Evolutionary conservation across 148 eudicot species (phyloP).

Genomic region (Rhododendron williamsianum): DNA sequence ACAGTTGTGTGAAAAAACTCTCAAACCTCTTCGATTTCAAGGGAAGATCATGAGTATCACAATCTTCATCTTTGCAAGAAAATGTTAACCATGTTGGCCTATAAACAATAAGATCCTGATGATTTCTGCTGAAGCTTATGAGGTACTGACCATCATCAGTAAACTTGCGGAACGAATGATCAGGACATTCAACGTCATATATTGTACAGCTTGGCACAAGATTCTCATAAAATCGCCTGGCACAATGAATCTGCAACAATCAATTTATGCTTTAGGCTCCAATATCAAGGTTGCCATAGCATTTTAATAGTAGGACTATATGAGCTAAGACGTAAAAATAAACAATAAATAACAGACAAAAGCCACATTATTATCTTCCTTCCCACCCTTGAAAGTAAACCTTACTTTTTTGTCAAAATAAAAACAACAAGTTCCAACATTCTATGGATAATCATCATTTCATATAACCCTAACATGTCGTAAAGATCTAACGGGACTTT

Average conservation of each 20-base stretch:
- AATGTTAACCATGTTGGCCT: constrained; percentile 80
- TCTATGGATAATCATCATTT: neutral
- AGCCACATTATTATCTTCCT: neutral
- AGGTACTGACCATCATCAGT: constrained; percentile 93
- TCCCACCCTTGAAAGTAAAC: neutral
- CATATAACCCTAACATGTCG: neutral
- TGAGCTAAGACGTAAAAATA: neutral
- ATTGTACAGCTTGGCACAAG: constrained; percentile 83
- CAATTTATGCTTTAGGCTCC: constrained; percentile 11
- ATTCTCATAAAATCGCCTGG: constrained; percentile 87
- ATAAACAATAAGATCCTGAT: constrained; percentile 80
- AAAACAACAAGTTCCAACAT: neutral
- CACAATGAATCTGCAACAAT: constrained; percentile 53
- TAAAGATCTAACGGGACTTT: too few relatives aligned
- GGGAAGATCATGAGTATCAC: constrained; percentile 61
- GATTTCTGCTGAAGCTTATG: constrained; percentile 80
- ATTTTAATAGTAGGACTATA: neutral
- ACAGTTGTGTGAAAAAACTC: constrained; percentile 79
- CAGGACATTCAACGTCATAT: constrained; percentile 87
- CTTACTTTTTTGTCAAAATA: neutral
- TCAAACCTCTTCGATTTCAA: constrained; percentile 65
- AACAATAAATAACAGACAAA: neutral
- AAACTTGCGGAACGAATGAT: constrained; percentile 84
- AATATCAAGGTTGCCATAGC: neutral
- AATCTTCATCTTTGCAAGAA: constrained; percentile 66